Evolutionary conservation across 2,329 filamentous ascomycete genomes (phyloP).

Genomic region (Botrytis sinoallii): DNA sequence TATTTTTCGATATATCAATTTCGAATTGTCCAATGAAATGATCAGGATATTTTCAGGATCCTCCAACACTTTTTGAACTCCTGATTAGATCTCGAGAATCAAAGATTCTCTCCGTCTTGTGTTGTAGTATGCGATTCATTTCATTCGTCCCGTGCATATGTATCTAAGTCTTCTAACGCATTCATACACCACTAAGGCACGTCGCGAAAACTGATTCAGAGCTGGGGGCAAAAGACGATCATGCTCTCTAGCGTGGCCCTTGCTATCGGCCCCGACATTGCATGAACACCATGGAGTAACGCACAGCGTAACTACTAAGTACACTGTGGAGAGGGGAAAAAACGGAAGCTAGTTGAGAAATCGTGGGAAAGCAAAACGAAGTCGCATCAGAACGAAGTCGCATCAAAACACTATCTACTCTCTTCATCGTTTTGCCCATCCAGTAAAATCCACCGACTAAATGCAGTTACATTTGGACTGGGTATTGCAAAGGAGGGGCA

Average conservation of each 20-base stretch:
- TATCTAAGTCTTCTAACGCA: neutral
- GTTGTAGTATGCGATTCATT: neutral
- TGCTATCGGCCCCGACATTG: neutral
- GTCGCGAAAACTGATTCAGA: neutral
- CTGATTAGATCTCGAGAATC: neutral
- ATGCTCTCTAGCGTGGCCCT: neutral
- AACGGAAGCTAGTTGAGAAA: neutral
- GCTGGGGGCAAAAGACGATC: slow-evolving; percentile 5
- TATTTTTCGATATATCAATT: neutral
- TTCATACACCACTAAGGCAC: neutral
- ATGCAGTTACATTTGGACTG: neutral
- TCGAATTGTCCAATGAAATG: neutral
- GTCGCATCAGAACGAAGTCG: neutral
- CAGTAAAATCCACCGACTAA: neutral
- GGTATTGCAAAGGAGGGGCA: neutral
- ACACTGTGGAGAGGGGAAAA: neutral
- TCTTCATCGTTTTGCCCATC: neutral
- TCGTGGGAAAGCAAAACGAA: neutral
- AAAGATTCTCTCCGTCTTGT: neutral
- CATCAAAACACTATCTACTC: neutral
- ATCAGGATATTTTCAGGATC: neutral
- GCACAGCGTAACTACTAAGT: neutral
- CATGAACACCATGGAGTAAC: neutral
- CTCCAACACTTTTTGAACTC: neutral
- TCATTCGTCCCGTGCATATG: neutral